phyloP scores from a whole-genome alignment of 2,329 filamentous ascomycete genomes.

The Niveomyces coronatus region DNA sequence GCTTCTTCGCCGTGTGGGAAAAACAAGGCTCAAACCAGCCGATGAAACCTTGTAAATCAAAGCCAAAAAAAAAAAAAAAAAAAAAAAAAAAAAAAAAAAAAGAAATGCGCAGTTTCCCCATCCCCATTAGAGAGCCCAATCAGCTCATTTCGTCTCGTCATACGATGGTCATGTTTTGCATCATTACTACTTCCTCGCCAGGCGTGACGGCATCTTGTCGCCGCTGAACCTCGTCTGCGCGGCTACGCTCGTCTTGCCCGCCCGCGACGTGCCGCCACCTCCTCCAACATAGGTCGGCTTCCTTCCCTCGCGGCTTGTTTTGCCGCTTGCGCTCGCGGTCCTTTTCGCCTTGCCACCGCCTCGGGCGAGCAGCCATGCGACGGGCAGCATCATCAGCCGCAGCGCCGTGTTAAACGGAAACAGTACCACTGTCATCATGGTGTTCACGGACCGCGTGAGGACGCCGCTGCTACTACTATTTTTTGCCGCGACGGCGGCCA shows the following conservation, averaged over 20 bases:
- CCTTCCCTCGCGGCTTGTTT: neutral
- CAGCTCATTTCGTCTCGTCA: neutral
- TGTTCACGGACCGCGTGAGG: constrained; percentile 28
- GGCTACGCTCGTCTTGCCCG: constrained; percentile 13
- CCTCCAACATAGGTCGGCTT: no score
- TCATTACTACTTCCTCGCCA: constrained; percentile 5
- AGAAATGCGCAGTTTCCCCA: neutral
- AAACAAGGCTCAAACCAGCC: neutral
- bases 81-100: neutral
- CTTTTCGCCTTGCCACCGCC: constrained; percentile 17
- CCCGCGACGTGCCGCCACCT: no score
- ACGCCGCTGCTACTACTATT: constrained; percentile 30
- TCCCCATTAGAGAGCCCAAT: neutral
- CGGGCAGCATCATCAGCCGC: constrained; percentile 32
- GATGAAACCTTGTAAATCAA: neutral
- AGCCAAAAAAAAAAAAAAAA: neutral
- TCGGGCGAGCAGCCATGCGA: constrained; percentile 19
- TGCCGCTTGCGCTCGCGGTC: constrained; percentile 11
- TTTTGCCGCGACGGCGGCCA: constrained; percentile 67
- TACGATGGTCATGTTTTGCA: neutral
- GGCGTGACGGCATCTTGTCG: constrained; percentile 22
- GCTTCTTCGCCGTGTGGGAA: no score
- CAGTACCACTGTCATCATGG: constrained; percentile 22
- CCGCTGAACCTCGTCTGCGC: constrained; percentile 23
- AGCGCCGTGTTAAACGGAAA: constrained; percentile 33